Conservation (phyloP, 768 basidiomycete genomes). For the Cantharellus anzutake region DNA sequence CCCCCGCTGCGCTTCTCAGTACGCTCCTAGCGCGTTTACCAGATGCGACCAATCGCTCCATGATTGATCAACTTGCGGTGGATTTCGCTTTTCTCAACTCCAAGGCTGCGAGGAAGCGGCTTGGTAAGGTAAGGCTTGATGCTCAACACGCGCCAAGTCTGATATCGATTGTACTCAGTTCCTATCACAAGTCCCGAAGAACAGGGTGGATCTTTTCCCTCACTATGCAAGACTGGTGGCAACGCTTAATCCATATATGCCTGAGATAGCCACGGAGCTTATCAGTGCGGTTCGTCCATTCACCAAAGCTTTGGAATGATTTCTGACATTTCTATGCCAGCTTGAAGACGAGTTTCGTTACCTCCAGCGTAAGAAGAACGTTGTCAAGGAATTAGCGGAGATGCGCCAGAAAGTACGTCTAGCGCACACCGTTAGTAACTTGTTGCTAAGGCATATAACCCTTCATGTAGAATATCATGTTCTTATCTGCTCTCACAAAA, state of each 20-base stretch:
- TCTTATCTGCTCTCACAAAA: conserved; percentile 85
- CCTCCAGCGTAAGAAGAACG: conserved; percentile 82
- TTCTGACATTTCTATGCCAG: conserved; percentile 21
- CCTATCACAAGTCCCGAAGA: conserved; percentile 67
- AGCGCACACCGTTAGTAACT: neutral
- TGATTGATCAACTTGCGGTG: conserved; percentile 85
- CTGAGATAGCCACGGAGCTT: conserved; percentile 73
- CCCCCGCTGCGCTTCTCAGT: conserved; percentile 83
- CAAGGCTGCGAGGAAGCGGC: conserved; percentile 83
- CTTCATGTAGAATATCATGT: conserved; percentile 55
- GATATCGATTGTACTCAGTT: conserved; percentile 28
- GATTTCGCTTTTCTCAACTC: conserved; percentile 96
- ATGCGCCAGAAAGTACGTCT: conserved; percentile 54
- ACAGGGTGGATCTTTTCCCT: conserved; percentile 74
- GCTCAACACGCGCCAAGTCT: neutral
- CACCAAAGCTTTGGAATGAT: neutral
- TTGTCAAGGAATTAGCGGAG: conserved; percentile 77
- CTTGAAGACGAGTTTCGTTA: conserved; percentile 96
- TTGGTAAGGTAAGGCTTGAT: conserved; percentile 47
- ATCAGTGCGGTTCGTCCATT: conserved; percentile 46
- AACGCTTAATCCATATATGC: conserved; percentile 80
- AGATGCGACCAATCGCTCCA: conserved; percentile 75
- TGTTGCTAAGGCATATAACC: neutral
- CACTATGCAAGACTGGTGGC: conserved; percentile 85
- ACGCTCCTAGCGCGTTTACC: conserved; percentile 79